Evolutionary conservation across 345 rosid genomes (phyloP), one percentile per base, ranked within the genome.

Genomic region (Citrus inodora): DNA sequence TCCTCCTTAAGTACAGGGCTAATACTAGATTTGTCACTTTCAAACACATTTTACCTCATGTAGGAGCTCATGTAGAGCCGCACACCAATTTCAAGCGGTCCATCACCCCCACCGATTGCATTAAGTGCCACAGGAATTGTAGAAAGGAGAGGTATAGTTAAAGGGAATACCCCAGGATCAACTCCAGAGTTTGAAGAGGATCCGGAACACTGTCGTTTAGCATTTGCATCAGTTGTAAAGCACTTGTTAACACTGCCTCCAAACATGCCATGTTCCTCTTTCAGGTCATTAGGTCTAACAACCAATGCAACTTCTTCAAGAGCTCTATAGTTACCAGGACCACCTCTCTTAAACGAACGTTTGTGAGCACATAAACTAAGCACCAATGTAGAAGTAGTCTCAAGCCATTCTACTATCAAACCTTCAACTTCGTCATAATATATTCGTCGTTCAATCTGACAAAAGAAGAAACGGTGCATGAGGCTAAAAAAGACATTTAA

Each of bases 381-480:
- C 86, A 95, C 89, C 86, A 95, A 83, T 4, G 96, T 86, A 10
- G 99, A 95, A 9, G 96, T 93, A 66, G 89, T 85, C 82, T 90
- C 94, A 0, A 93, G 94, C 94, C 94, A 95, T 80, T 93, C 98
- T 32, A 73, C 92, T 14, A 24, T 73, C 84, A 95, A 79, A 77
- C 96, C 93, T 73, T 92, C 99, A 62, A 91, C 86, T 74, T 90
- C 94, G 38, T 91, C 99, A 35, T 95, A 95, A 81, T 88, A 51
- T 82, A 95, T 86, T n/a, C 98, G 86, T 7, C 91, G 79, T 78
- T 93, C 99, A 80, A 93, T 83, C 99, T 95, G 87, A 74, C 80
- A 78, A 61, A 40, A 42, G 3, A 21, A 0, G 21, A 6, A 21
- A 22, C 4, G 59, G 64, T 63, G 62, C 73, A 16, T 28, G 22